Evolutionary conservation across 371 early-diverging fungal species (phyloP).

Genomic region (Haplosporangium sp.): DNA sequence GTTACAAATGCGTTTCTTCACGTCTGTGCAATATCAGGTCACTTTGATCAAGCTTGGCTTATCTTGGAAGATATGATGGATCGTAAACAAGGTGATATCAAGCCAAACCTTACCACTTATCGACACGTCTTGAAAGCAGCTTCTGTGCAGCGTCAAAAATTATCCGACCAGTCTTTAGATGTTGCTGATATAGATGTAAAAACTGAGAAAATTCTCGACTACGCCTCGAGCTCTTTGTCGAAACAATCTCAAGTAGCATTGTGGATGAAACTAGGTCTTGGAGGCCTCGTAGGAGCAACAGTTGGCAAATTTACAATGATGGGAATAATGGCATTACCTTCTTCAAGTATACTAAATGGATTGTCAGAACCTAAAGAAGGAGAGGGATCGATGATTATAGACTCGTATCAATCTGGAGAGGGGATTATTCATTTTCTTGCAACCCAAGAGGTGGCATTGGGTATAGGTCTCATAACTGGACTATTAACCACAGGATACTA

Average conservation of each 20-base stretch:
- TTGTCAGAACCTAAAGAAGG: background rate
- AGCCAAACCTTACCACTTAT: slow-evolving; percentile 45
- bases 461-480: slow-evolving; percentile 36
- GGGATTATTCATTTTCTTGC: slow-evolving; percentile 31
- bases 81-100: slow-evolving; percentile 30
- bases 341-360: background rate
- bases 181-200: slow-evolving; percentile 6
- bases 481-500: slow-evolving; percentile 43
- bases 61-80: slow-evolving; percentile 30
- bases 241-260: slow-evolving; percentile 32
- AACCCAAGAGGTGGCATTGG: slow-evolving; percentile 37
- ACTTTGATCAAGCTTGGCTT: slow-evolving; percentile 35
- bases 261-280: slow-evolving; percentile 38
- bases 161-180: background rate
- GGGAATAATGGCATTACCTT: slow-evolving; percentile 38
- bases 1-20: slow-evolving; percentile 45
- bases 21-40: slow-evolving; percentile 36
- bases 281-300: slow-evolving; percentile 38
- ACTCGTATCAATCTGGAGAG: background rate
- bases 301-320: slow-evolving; percentile 48
- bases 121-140: slow-evolving; percentile 32
- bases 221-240: slow-evolving; percentile 17
- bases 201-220: slow-evolving; percentile 25
- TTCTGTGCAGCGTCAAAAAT: background rate
- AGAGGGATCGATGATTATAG: background rate